Conservation (phyloP, 805 yeast genomes). For the Candida coquimbonensis region DNA sequence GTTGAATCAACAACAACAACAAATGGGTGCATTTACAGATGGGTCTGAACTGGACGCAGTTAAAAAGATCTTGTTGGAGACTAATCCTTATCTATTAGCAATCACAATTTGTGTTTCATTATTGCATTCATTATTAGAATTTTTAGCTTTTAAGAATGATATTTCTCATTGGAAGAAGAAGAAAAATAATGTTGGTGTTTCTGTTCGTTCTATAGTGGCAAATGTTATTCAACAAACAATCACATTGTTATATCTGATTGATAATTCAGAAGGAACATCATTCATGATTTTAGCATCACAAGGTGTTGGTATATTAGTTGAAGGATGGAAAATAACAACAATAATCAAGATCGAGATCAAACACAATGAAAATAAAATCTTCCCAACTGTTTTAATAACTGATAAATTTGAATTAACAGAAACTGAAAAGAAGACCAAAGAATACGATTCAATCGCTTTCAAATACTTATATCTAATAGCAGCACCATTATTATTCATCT, state of each 20-base stretch:
- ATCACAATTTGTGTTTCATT: constrained; percentile 28
- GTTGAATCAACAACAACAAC: constrained; percentile 25
- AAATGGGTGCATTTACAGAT: constrained; percentile 16
- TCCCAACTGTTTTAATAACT: constrained; percentile 20
- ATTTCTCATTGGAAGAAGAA: constrained; percentile 34
- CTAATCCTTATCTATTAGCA: constrained; percentile 29
- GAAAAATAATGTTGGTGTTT: constrained; percentile 33
- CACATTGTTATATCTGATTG: constrained; percentile 31
- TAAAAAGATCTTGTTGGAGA: constrained; percentile 30
- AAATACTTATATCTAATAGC: constrained; percentile 30
- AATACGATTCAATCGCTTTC: constrained; percentile 34
- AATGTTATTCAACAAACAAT: constrained; percentile 34
- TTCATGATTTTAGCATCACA: constrained; percentile 30
- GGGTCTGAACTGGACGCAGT: constrained; percentile 30
- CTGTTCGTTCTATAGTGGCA: constrained; percentile 32
- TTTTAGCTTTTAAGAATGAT: constrained; percentile 35
- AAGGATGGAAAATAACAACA: constrained; percentile 37
- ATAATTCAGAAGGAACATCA: constrained; percentile 33
- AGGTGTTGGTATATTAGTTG: constrained; percentile 32
- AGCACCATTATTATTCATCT: constrained; percentile 30
- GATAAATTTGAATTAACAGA: constrained; percentile 31
- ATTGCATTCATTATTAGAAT: constrained; percentile 31
- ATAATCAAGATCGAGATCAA: constrained; percentile 24
- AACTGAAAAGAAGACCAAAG: constrained; percentile 32
- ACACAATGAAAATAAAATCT: constrained; percentile 13